These are phyloP conservation scores for Peronosclerospora sorghi DNA, from an alignment of 352 stramenopile genomes.

Conservation along the genomic window DNA sequence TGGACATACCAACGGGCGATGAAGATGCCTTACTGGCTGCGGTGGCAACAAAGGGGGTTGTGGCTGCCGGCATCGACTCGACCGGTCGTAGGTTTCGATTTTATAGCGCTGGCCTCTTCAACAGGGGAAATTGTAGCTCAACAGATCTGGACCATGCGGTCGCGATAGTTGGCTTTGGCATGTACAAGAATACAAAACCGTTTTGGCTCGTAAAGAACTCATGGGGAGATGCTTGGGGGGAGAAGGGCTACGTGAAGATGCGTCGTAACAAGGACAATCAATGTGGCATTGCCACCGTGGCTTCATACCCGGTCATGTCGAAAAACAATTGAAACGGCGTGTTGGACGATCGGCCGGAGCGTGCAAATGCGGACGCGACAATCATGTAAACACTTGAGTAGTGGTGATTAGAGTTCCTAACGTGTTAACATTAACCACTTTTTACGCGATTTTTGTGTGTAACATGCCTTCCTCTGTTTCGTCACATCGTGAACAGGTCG, in stretches of 20 bases:
- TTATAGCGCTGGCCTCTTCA: constrained; percentile 63
- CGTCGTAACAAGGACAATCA: constrained; percentile 83
- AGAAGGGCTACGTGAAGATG: constrained; percentile 86
- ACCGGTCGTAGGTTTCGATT: constrained; percentile 68
- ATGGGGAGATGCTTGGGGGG: constrained; percentile 83
- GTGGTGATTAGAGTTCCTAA: too few relatives aligned
- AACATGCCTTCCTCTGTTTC: too few relatives aligned
- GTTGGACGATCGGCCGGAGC: too few relatives aligned
- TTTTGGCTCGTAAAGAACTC: constrained; percentile 94
- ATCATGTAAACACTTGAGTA: too few relatives aligned
- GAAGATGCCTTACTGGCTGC: constrained; percentile 71
- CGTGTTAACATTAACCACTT: too few relatives aligned
- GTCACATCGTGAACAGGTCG: too few relatives aligned
- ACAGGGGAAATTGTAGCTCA: constrained; percentile 30
- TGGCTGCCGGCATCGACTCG: constrained; percentile 80
- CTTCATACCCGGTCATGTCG: constrained; percentile 53
- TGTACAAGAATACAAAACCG: constrained; percentile 66
- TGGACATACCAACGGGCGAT: constrained; percentile 53
- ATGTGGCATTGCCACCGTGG: constrained; percentile 87
- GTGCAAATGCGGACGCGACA: too few relatives aligned
- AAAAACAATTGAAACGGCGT: too few relatives aligned
- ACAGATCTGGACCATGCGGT: constrained; percentile 96
- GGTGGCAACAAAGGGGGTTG: constrained; percentile 62
- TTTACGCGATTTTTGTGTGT: too few relatives aligned
- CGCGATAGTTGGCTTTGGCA: constrained; percentile 87